These are phyloP conservation scores for Dendrobium huoshanense DNA, from an alignment of 106 monocot genomes.

Conservation along the genomic window DNA sequence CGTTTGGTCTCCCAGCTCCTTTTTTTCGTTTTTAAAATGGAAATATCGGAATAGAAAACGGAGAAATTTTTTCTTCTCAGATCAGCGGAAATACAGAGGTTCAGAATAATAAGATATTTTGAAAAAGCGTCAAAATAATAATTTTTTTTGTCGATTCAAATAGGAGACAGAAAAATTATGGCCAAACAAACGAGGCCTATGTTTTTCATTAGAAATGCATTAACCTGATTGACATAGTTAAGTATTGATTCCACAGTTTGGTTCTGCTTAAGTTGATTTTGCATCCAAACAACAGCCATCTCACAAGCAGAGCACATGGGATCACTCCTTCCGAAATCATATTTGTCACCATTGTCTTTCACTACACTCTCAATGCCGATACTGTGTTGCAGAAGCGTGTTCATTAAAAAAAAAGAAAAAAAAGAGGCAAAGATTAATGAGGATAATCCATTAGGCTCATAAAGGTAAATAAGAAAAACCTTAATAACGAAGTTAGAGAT, in stretches of 20 bases:
- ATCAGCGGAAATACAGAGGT: no score
- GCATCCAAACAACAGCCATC: slow-evolving; percentile 89
- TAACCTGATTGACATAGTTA: slow-evolving; percentile 59
- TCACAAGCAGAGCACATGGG: slow-evolving; percentile 67
- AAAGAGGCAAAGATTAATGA: background rate
- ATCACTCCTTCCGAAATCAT: slow-evolving; percentile 17
- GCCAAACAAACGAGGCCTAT: no score
- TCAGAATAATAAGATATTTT: no score
- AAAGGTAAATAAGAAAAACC: no score
- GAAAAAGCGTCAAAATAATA: no score
- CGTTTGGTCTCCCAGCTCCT: no score
- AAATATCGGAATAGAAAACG: no score
- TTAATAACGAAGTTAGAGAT: background rate
- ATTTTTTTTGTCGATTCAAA: no score
- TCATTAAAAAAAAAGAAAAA: background rate
- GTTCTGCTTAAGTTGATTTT: slow-evolving; percentile 67
- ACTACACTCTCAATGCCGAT: slow-evolving; percentile 67
- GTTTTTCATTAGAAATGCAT: background rate
- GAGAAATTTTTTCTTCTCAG: no score
- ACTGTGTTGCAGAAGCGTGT: slow-evolving; percentile 19
- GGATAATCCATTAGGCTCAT: no score
- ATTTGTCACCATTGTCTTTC: slow-evolving; percentile 13
- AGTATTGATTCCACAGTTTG: slow-evolving; percentile 51
- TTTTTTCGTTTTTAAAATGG: no score
- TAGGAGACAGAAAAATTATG: no score